Evolutionary conservation across 2,329 filamentous ascomycete genomes (phyloP).

Genomic region (Pseudonectria foliicola): DNA sequence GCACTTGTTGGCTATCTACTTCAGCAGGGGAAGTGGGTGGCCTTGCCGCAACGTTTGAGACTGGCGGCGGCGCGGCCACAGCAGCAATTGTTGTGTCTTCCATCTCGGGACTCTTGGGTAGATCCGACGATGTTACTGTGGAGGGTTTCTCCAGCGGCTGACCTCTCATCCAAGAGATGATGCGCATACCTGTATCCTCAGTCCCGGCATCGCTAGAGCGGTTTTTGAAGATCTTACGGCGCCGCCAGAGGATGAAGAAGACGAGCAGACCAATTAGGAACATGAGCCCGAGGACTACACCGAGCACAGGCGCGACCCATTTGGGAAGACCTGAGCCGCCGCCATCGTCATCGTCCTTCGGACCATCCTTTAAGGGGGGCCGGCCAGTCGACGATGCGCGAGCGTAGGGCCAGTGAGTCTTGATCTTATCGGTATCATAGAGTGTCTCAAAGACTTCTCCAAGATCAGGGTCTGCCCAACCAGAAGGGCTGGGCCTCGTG

Average conservation of each 20-base stretch:
- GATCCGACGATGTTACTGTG: slow-evolving; percentile 37
- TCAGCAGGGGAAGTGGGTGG: slow-evolving; percentile 22
- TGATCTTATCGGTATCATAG: slow-evolving; percentile 52
- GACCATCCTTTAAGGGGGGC: slow-evolving; percentile 17
- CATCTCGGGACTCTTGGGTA: slow-evolving; percentile 31
- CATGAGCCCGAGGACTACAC: slow-evolving; percentile 53
- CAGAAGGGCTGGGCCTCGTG: slow-evolving; percentile 52
- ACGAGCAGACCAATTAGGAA: slow-evolving; percentile 45
- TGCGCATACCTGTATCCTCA: slow-evolving; percentile 40
- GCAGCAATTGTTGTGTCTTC: slow-evolving; percentile 25
- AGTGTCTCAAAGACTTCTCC: slow-evolving; percentile 43
- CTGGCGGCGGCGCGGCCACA: slow-evolving; percentile 1
- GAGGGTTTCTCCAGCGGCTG: slow-evolving; percentile 36
- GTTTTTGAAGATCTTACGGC: slow-evolving; percentile 35
- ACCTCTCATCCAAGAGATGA: slow-evolving; percentile 46
- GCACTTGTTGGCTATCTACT: slow-evolving; percentile 36
- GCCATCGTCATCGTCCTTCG: slow-evolving; percentile 13
- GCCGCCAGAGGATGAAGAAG: slow-evolving; percentile 45
- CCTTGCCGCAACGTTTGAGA: slow-evolving; percentile 9
- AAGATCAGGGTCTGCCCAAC: slow-evolving; percentile 46
- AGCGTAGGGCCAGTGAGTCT: slow-evolving; percentile 54
- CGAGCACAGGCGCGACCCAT: slow-evolving; percentile 56
- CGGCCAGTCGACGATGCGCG: slow-evolving; percentile 18
- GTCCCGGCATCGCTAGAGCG: slow-evolving; percentile 32
- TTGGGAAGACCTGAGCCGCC: slow-evolving; percentile 38